phyloP scores from a whole-genome alignment of 805 yeast species.

The Ogataea chonburiensis region DNA sequence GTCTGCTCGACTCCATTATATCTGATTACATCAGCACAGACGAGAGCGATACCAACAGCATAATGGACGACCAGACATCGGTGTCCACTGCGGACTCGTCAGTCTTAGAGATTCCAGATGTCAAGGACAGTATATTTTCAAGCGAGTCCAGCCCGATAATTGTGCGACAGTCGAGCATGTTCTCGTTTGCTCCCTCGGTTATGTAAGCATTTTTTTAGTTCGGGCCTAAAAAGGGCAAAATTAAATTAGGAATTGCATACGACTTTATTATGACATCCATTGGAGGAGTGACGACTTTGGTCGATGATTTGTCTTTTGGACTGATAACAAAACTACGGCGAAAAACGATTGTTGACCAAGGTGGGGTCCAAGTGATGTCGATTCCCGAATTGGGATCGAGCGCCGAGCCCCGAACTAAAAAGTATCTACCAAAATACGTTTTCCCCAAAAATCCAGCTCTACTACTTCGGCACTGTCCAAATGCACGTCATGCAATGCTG shows the following conservation, averaged over 20 bases:
- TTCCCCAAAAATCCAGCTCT: too few relatives aligned
- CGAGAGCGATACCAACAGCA: constrained; percentile 12
- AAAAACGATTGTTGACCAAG: constrained; percentile 10
- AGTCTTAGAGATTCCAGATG: constrained; percentile 3
- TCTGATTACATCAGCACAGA: constrained; percentile 18
- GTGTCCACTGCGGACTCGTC: constrained; percentile 19
- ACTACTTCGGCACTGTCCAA: too few relatives aligned
- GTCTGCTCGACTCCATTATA: constrained; percentile 21
- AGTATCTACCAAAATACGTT: too few relatives aligned
- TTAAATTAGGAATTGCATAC: too few relatives aligned
- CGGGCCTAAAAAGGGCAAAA: too few relatives aligned
- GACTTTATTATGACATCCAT: constrained; percentile 2
- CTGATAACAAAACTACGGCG: constrained; percentile 18
- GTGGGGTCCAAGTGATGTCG: constrained; percentile 19
- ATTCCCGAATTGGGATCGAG: neutral
- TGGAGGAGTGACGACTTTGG: constrained; percentile 11
- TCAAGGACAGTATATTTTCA: constrained; percentile 22
- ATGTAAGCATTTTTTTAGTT: neutral
- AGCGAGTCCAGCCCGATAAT: constrained; percentile 14
- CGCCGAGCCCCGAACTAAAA: too few relatives aligned
- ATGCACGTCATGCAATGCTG: too few relatives aligned
- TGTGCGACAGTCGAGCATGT: constrained; percentile 2
- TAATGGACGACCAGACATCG: constrained; percentile 11
- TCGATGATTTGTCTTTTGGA: constrained; percentile 21
- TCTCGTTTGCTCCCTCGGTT: constrained; percentile 7